Conservation (phyloP, 805 yeast species). For the Candida ficus region DNA sequence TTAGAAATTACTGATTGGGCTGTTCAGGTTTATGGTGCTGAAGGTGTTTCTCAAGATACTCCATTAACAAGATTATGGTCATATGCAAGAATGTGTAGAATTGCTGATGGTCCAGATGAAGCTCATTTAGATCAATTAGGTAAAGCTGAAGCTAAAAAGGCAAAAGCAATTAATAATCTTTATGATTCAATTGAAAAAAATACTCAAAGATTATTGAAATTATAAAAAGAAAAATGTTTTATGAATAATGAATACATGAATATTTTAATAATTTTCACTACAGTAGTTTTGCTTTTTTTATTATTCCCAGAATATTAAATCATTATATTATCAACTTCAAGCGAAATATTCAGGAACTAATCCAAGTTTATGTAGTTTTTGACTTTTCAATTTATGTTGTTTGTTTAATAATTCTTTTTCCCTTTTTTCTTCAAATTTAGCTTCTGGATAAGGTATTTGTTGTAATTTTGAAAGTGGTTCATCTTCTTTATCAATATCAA, state of each 20-base stretch:
- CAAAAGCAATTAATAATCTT: slow-evolving; percentile 31
- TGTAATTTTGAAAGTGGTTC: slow-evolving; percentile 51
- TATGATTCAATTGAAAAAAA: slow-evolving; percentile 19
- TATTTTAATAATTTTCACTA: too few relatives aligned
- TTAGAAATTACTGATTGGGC: slow-evolving; percentile 53
- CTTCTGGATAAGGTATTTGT: slow-evolving; percentile 57
- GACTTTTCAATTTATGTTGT: slow-evolving; percentile 40
- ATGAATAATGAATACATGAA: neutral
- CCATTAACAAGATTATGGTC: slow-evolving; percentile 52
- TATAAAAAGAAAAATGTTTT: too few relatives aligned
- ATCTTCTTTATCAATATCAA: slow-evolving; percentile 84
- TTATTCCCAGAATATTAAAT: neutral
- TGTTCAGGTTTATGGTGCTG: slow-evolving; percentile 60
- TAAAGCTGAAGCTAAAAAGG: slow-evolving; percentile 37
- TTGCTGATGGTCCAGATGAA: slow-evolving; percentile 70
- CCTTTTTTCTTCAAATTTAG: slow-evolving; percentile 39
- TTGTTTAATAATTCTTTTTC: slow-evolving; percentile 31
- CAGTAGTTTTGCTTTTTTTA: too few relatives aligned
- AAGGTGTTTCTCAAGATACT: slow-evolving; percentile 58
- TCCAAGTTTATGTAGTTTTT: slow-evolving; percentile 47
- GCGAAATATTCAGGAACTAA: slow-evolving; percentile 53
- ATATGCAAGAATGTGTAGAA: slow-evolving; percentile 47
- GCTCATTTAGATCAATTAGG: slow-evolving; percentile 57
- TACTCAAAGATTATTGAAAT: slow-evolving; percentile 16
- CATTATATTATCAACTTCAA: neutral